Conservation (phyloP, 257 asterid genomes). For the Nicotiana tomentosiformis region DNA sequence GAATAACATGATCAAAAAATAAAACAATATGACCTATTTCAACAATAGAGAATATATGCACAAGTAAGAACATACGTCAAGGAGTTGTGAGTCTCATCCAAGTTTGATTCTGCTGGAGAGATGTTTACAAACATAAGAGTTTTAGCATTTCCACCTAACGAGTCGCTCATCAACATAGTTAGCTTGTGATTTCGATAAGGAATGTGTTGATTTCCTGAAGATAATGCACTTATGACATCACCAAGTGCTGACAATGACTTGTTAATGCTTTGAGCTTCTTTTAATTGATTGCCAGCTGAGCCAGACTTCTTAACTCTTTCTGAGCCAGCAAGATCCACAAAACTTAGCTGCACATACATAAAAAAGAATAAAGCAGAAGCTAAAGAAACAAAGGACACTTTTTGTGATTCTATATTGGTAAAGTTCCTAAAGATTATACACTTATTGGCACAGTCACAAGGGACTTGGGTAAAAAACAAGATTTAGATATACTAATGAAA, state of each 20-base stretch:
- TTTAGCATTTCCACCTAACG: slow-evolving; percentile 96
- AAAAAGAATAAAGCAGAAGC: not conserved
- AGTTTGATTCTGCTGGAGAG: slow-evolving; percentile 90
- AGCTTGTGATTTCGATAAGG: slow-evolving; percentile 97
- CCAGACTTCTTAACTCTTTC: slow-evolving; percentile 94
- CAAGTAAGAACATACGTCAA: slow-evolving; percentile 44
- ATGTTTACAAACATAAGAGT: slow-evolving; percentile 90
- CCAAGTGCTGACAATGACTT: slow-evolving; percentile 97
- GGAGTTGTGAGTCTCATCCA: slow-evolving; percentile 94
- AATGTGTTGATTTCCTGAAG: slow-evolving; percentile 81
- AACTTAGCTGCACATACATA: slow-evolving; percentile 64
- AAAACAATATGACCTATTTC: not conserved
- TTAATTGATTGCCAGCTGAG: slow-evolving; percentile 77
- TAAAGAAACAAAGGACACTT: not conserved
- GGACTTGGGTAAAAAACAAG: not conserved
- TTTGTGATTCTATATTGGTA: not conserved
- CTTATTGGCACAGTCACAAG: not conserved
- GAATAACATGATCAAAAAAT: not conserved
- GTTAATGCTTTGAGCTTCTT: slow-evolving; percentile 97
- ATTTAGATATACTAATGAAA: not conserved
- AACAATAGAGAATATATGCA: not conserved
- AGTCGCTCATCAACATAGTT: slow-evolving; percentile 97
- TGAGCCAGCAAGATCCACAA: slow-evolving; percentile 98
- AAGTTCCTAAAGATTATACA: not conserved
- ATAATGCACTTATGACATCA: slow-evolving; percentile 87